Percentiles rank a stretch among this genome's conserved stretches.
phyloP scores from a whole-genome alignment of 192 early-diverging fungal genomes.

The Podila epigama region DNA sequence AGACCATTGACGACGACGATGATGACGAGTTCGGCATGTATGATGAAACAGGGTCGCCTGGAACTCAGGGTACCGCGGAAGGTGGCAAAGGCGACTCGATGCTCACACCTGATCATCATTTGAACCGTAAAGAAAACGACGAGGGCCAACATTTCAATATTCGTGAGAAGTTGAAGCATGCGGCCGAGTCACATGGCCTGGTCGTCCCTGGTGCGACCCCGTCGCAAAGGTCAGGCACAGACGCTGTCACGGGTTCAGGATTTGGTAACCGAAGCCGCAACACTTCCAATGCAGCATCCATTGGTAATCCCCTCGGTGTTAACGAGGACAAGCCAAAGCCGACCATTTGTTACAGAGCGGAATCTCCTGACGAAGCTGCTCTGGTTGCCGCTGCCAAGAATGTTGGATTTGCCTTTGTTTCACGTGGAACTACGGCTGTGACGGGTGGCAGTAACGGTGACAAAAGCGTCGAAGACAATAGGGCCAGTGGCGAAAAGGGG shows the following conservation, averaged over 20 bases:
- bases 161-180: slow-evolving; percentile 33
- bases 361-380: slow-evolving; percentile 87
- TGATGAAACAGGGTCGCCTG: slow-evolving; percentile 26
- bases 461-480: neutral
- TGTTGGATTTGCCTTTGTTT: slow-evolving; percentile 78
- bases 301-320: neutral
- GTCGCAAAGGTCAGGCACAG: slow-evolving; percentile 6
- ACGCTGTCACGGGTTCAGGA: slow-evolving; percentile 40
- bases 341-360: slow-evolving; percentile 68
- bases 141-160: slow-evolving; percentile 11
- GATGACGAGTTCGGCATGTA: slow-evolving; percentile 53
- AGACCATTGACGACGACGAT: slow-evolving; percentile 53
- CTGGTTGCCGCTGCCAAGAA: slow-evolving; percentile 82
- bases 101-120: slow-evolving; percentile 39
- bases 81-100: slow-evolving; percentile 48
- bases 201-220: slow-evolving; percentile 25
- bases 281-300: slow-evolving; percentile 24
- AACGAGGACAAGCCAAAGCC: slow-evolving; percentile 6
- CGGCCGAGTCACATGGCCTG: slow-evolving; percentile 49
- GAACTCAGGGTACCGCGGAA: slow-evolving; percentile 6
- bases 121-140: too few species aligned
- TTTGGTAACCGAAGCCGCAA: slow-evolving; percentile 27
- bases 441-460: too few species aligned
- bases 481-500: slow-evolving; percentile 12
- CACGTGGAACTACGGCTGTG: slow-evolving; percentile 18